phyloP scores from a whole-genome alignment of 768 basidiomycete species.

The Boletus edulis region DNA sequence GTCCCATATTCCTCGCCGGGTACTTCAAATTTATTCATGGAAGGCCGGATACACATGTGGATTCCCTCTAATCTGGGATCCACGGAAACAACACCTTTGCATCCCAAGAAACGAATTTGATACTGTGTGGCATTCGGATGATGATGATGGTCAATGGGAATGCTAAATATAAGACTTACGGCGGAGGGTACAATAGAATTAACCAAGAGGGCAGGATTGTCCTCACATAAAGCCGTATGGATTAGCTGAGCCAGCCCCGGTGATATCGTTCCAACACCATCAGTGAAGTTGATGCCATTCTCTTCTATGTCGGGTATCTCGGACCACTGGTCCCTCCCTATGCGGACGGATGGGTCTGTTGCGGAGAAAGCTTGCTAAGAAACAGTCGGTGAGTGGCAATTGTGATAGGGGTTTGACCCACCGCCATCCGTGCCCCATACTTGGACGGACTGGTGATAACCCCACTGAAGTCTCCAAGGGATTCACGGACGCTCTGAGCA shows the following conservation, averaged over 20 bases:
- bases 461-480: conserved; percentile 66
- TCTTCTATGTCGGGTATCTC: conserved; percentile 55
- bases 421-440: conserved; percentile 75
- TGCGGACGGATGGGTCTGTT: conserved; percentile 68
- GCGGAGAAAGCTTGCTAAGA: conserved; percentile 72
- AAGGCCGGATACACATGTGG: conserved; percentile 65
- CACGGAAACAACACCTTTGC: conserved; percentile 76
- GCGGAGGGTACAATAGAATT: conserved; percentile 52
- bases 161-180: conserved; percentile 39
- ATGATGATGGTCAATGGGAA: background rate
- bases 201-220: conserved; percentile 34
- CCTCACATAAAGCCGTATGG: conserved; percentile 52
- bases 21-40: conserved; percentile 75
- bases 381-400: conserved; percentile 6
- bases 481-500: conserved; percentile 55
- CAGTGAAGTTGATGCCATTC: conserved; percentile 55
- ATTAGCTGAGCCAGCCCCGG: conserved; percentile 53
- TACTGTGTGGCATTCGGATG: conserved; percentile 39
- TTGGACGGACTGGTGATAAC: conserved; percentile 66
- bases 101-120: conserved; percentile 82
- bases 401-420: conserved; percentile 3
- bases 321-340: conserved; percentile 58
- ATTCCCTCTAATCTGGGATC: conserved; percentile 54
- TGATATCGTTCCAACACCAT: conserved; percentile 82
- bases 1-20: conserved; percentile 46